Evolutionary conservation across 345 rosid species (phyloP), one percentile per base, ranked within the genome.

Genomic region (Eucalyptus cladocalyx): DNA sequence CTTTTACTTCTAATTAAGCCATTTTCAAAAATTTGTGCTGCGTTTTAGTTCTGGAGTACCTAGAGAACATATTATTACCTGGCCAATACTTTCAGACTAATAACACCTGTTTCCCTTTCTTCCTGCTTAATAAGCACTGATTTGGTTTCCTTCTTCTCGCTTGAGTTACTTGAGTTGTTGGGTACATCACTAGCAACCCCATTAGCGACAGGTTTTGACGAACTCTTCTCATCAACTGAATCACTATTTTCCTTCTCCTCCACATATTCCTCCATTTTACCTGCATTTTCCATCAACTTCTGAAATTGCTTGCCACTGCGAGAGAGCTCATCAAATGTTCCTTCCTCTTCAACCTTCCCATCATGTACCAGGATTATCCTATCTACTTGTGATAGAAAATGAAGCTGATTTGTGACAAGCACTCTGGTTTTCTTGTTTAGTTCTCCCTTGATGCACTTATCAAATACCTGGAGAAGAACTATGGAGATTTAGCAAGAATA

Each of bases 351-450:
- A 87, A 98, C 94, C 89, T 80, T 91, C 62, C 99, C 99, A 56
- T 98, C 99, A 89, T 98, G 99, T 87, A 98, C 99, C 91, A 98
- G 94, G 85, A 98, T 90, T 86, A 98, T 96, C 92, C 93, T 96
- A 91, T 98, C 99, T 90, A 98, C 99, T 93, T 97, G 97, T 50
- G 99, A 97, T 69, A 98, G 97, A 91, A 98, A 98, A 92, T 98
- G 99, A 89, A 98, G 95, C 92, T 98, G 99, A 95, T 98, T 98
- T 81, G 99, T 98, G 91, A 98, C 99, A 91, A 98, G 99, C 92
- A 98, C 98, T 91, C 99, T 95, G 11, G 99, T 98, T 93, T 93
- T 98, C 89, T 92, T 92, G 87, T 92, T 91, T 88, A 98, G 93
- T 92, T 96, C 99, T 90, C 96, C 96, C 93, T 94, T 95, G 88